Percentiles rank a stretch among this genome's conserved stretches.
phyloP scores from a whole-genome alignment of 495 filamentous ascomycete species.

The Tuber melanosporum region DNA sequence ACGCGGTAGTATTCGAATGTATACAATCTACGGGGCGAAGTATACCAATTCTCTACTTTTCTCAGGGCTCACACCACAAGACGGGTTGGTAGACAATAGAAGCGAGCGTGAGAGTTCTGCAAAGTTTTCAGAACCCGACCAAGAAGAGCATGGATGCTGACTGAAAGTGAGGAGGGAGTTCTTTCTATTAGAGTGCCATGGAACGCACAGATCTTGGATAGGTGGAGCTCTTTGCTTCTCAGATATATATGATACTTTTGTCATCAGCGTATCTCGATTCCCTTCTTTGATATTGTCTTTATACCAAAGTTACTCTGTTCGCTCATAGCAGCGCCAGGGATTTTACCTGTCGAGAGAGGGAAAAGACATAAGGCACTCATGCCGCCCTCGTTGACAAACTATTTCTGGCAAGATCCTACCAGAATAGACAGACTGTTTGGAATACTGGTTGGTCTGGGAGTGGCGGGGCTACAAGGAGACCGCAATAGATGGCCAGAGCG shows the following conservation, averaged over 20 bases:
- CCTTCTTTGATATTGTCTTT: background rate
- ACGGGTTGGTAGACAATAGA: background rate
- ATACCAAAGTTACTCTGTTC: background rate
- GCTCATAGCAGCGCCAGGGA: background rate
- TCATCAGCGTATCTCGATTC: background rate
- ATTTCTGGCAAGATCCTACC: background rate
- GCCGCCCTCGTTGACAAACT: background rate
- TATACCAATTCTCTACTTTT: background rate
- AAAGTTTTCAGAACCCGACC: background rate
- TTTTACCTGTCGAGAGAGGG: background rate
- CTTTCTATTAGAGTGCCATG: background rate
- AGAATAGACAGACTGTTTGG: background rate
- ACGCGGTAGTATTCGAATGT: background rate
- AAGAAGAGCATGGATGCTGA: background rate
- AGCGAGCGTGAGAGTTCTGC: background rate
- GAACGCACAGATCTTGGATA: background rate
- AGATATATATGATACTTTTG: background rate
- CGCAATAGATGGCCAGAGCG: background rate
- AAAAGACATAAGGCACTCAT: background rate
- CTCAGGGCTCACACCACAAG: background rate
- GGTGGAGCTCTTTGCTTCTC: background rate
- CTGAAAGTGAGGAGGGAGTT: background rate
- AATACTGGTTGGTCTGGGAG: background rate
- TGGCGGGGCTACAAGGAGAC: background rate
- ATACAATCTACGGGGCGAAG: background rate